Base-by-base conservation (phyloP, 805 yeast species). In the Crinitomyces ghanaensis region DNA sequence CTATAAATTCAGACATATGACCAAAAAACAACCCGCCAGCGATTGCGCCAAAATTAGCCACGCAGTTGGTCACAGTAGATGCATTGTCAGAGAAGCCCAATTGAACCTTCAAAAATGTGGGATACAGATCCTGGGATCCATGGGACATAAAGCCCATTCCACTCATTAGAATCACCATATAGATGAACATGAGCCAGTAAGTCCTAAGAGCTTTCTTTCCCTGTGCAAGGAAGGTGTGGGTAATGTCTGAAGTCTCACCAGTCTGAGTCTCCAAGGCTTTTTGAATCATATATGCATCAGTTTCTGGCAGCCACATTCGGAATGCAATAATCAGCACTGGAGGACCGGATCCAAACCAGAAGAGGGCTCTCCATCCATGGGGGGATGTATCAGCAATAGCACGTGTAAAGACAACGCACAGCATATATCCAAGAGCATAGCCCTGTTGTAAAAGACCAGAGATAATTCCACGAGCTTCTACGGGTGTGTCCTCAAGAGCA, bases 371-470 rank as follows among this genome's bases (percentile, higher is more conserved):
- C 88, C 88, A 78, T 5, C 70, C 66, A 41, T 74, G 70, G 3
- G 56, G 46, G 4, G 67, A 51, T 38, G 66, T 66, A 35, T 65
- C 61, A 4, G 44, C 47, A 38, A 76, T 60, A 7, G 82, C 84
- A 40, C 83, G 63, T 48, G 60, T 69, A 57, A 77, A 77, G n/a
- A 72, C 57, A 19, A 72, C 77, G 1, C 74, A 80, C 17, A 76
- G 59, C 34, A 77, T 63, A 46, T 74, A 75, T 9, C 85, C 86
- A 41, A 77, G 62, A 7, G 79, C 77, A 43, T 77, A 83, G 40
- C 93, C 93, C 52, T 81, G 79, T 56, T 82, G 93, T 50, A 83
- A 70, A 26, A 80, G 53, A 31, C 85, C 85, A 12, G 77, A 69
- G 18, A 78, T 50, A 28, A 74, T 55, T 25, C 80, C 78, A 45